These are phyloP conservation scores for Pulveroboletus sp. DNA, from an alignment of 768 basidiomycete species.

Conservation along the genomic window DNA sequence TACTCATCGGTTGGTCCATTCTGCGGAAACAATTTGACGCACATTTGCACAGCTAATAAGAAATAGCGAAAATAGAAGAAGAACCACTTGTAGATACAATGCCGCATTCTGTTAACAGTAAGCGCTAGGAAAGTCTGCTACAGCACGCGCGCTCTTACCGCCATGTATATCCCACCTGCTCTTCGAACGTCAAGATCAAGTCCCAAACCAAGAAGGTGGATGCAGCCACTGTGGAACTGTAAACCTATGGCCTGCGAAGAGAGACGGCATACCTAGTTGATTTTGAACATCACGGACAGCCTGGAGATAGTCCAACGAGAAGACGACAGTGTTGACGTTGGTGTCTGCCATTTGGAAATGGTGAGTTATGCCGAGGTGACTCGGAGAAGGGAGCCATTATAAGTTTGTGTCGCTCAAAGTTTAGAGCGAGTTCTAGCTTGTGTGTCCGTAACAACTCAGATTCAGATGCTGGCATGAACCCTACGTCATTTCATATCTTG, in stretches of 20 bases:
- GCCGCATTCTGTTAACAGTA: slow-evolving; percentile 10
- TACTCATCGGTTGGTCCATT: background rate
- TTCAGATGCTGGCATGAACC: too few species aligned
- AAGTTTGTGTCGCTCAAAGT: too few species aligned
- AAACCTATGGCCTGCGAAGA: background rate
- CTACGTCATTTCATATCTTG: too few species aligned
- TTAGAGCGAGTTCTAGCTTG: too few species aligned
- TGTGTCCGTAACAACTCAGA: too few species aligned
- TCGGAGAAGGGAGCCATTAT: too few species aligned
- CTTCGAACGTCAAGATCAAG: slow-evolving; percentile 19
- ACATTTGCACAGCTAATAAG: slow-evolving; percentile 11
- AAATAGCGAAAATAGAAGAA: slow-evolving; percentile 22
- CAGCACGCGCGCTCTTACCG: slow-evolving; percentile 17
- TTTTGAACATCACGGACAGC: slow-evolving; percentile 7
- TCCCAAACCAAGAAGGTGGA: slow-evolving; percentile 29
- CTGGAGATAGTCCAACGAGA: slow-evolving; percentile 4
- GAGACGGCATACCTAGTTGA: slow-evolving; percentile 6
- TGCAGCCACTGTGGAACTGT: slow-evolving; percentile 21
- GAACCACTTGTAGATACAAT: slow-evolving; percentile 8
- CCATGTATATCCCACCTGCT: slow-evolving; percentile 31
- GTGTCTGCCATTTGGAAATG: slow-evolving; percentile 3
- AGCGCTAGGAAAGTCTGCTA: background rate
- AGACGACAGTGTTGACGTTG: background rate
- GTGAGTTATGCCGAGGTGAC: too few species aligned
- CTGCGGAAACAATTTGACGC: background rate